phyloP scores from a whole-genome alignment of 257 asterid genomes.

The Mitragyna speciosa region DNA sequence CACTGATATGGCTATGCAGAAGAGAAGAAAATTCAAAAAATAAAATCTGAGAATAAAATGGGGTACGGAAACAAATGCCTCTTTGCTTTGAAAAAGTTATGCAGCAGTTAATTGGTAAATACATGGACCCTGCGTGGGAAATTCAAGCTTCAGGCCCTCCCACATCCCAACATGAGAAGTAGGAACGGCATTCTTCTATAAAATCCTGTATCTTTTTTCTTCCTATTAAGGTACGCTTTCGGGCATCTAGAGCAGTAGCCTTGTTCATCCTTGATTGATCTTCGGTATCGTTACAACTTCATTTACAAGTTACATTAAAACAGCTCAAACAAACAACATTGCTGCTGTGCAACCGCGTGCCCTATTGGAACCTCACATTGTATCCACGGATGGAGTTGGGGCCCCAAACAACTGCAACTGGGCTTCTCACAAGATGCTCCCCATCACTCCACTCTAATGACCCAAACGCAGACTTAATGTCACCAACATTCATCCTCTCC shows the following conservation, averaged over 20 bases:
- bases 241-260: neutral
- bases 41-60: neutral
- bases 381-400: constrained; percentile 30
- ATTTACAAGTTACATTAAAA: no score
- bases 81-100: neutral
- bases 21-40: neutral
- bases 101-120: neutral
- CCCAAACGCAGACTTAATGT: constrained; percentile 56
- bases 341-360: neutral
- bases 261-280: neutral
- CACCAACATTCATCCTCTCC: constrained; percentile 5
- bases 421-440: constrained; percentile 73
- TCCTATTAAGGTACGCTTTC: no score
- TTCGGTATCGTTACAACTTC: neutral
- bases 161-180: neutral
- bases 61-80: neutral
- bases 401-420: constrained; percentile 62
- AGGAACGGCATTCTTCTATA: neutral
- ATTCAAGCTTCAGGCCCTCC: neutral
- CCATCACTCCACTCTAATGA: constrained; percentile 81
- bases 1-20: neutral
- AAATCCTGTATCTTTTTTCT: neutral
- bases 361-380: constrained; percentile 37
- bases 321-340: neutral
- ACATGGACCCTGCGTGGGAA: neutral